Conservation (phyloP, 306 rosid genomes). For the Corylus heterophylla region DNA sequence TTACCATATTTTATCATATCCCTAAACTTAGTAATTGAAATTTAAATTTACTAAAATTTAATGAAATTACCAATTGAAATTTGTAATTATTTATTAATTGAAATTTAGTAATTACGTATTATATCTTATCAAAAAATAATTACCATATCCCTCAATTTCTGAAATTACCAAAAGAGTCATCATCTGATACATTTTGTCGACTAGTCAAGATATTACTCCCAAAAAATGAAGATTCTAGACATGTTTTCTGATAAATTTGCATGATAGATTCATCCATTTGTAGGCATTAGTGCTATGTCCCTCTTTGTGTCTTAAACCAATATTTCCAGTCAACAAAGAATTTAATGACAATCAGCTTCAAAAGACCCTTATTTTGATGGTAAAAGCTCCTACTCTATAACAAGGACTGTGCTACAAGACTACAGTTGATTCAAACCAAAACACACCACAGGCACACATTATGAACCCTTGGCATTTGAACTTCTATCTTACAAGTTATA, state of each 20-base stretch:
- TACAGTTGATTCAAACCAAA: background rate
- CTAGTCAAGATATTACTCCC: background rate
- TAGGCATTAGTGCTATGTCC: background rate
- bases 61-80: too few relatives aligned
- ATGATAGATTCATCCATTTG: background rate
- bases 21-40: too few relatives aligned
- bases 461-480: background rate
- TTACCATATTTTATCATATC: too few relatives aligned
- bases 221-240: background rate
- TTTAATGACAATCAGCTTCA: background rate
- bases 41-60: too few relatives aligned
- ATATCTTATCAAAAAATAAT: too few relatives aligned
- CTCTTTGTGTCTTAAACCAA: background rate
- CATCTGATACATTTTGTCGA: background rate
- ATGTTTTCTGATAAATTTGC: background rate
- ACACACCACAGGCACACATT: background rate
- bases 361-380: background rate
- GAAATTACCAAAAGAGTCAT: background rate
- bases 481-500: background rate
- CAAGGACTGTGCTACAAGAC: background rate
- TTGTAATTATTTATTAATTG: too few relatives aligned
- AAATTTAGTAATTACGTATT: too few relatives aligned
- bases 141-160: background rate
- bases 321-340: background rate
- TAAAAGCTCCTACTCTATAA: background rate